These are phyloP conservation scores for Mrakia hoshinonis DNA, from an alignment of 768 basidiomycete species.

Conservation along the genomic window DNA sequence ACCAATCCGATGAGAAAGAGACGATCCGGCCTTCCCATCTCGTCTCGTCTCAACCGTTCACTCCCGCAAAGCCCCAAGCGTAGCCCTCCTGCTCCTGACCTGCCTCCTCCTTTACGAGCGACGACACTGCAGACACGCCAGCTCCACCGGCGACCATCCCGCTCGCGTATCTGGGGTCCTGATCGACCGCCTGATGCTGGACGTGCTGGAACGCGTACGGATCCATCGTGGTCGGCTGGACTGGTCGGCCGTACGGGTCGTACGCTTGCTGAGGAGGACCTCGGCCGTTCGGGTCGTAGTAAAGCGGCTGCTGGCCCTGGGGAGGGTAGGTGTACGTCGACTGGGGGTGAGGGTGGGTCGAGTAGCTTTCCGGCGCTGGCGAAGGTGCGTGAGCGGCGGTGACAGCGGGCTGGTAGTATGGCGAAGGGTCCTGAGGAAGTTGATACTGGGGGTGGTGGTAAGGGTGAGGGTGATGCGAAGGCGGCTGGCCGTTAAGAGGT, in stretches of 20 bases:
- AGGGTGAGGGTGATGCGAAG: neutral
- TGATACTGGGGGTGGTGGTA: neutral
- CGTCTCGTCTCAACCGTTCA: no score
- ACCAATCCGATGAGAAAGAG: no score
- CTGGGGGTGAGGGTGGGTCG: neutral
- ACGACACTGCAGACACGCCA: no score
- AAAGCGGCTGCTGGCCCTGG: neutral
- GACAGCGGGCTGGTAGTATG: no score
- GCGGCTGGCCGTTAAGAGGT: neutral
- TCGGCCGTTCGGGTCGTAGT: neutral
- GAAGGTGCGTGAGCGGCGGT: no score
- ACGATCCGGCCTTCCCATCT: no score
- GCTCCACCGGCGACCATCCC: conserved; percentile 1
- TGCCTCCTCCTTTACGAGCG: no score
- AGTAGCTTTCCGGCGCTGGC: no score
- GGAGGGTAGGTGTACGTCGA: neutral
- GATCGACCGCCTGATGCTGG: neutral
- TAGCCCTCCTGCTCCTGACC: no score
- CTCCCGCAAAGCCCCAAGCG: no score
- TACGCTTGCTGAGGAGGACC: neutral
- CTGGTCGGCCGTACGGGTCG: conserved; percentile 1
- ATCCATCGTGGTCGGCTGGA: neutral
- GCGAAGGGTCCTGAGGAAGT: neutral
- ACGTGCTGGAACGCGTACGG: neutral
- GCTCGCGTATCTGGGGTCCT: neutral